Percentiles rank a stretch among this genome's conserved stretches.
phyloP scores from a whole-genome alignment of 2,329 filamentous ascomycete species.

The Graphiopsis chlorocephala region DNA sequence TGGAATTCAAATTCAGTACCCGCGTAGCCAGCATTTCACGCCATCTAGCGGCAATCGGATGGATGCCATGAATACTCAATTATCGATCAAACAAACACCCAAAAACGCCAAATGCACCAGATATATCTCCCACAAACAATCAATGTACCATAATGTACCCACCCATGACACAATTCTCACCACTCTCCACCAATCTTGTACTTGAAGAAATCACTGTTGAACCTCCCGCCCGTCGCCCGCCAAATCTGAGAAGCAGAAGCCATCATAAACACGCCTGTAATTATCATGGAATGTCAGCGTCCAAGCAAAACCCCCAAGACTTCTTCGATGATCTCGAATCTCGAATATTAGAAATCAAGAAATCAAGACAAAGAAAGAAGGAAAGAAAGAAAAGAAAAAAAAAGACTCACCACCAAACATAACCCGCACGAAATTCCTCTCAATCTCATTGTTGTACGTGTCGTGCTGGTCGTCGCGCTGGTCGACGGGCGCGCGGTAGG shows the following conservation, averaged over 20 bases:
- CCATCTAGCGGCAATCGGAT: no score
- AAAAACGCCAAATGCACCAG: not conserved
- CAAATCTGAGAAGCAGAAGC: conserved; percentile 45
- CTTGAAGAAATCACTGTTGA: conserved; percentile 50
- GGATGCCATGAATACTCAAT: not conserved
- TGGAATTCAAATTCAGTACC: not conserved
- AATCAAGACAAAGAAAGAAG: no score
- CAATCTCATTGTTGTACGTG: conserved; percentile 43
- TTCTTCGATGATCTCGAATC: no score
- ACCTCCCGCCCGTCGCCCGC: conserved; percentile 49
- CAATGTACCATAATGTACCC: not conserved
- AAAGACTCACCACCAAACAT: conserved; percentile 50
- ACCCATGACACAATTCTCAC: conserved; percentile 11
- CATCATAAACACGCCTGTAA: not conserved
- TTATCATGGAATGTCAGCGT: not conserved
- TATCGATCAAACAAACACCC: not conserved
- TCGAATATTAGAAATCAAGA: no score
- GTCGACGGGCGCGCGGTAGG: conserved; percentile 47
- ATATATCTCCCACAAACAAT: not conserved
- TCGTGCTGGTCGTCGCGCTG: conserved; percentile 44
- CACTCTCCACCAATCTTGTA: conserved; percentile 56
- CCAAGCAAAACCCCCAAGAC: not conserved
- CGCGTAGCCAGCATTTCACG: not conserved
- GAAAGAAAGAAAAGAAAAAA: conserved; percentile 13
- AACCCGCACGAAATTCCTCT: conserved; percentile 47